phyloP scores from a whole-genome alignment of 2,329 filamentous ascomycete genomes.

The Nigrograna mackinnonii region DNA sequence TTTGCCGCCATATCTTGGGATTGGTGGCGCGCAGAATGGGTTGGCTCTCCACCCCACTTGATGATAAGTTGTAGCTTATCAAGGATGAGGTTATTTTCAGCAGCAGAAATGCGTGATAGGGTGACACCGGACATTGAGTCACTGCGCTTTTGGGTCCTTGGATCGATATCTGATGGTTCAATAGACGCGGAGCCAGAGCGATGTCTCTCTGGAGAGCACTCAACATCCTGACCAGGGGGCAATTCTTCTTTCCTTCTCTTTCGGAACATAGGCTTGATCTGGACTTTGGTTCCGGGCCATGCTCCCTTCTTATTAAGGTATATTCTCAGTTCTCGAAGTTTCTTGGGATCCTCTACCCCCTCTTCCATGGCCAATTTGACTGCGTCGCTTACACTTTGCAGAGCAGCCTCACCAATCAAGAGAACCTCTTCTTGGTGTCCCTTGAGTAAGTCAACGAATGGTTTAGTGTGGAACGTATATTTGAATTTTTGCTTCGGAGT shows the following conservation, averaged over 20 bases:
- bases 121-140: constrained; percentile 90
- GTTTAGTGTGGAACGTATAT: constrained; percentile 96
- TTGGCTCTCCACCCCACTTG: constrained; percentile 98
- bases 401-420: constrained; percentile 85
- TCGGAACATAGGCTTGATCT: constrained; percentile 99
- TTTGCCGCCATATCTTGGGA: constrained; percentile 92
- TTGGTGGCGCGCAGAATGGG: constrained; percentile 95
- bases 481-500: constrained; percentile 99
- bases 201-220: constrained; percentile 31
- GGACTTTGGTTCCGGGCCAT: constrained; percentile 95
- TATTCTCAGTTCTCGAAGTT: constrained; percentile 83
- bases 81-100: constrained; percentile 87
- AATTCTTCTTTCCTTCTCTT: constrained; percentile 75
- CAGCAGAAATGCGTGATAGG: constrained; percentile 90
- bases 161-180: constrained; percentile 22
- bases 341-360: constrained; percentile 80
- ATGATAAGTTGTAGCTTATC: constrained; percentile 98
- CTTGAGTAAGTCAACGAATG: constrained; percentile 91
- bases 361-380: constrained; percentile 79
- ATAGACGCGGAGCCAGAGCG: constrained; percentile 17
- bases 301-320: constrained; percentile 90
- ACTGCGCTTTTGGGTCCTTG: constrained; percentile 49
- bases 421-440: constrained; percentile 96
- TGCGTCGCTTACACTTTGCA: constrained; percentile 86
- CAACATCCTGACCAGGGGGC: constrained; percentile 32